Percentiles rank a stretch among this genome's conserved stretches.
phyloP scores from a whole-genome alignment of 2,329 filamentous ascomycete species.

The Geosmithia morbida region DNA sequence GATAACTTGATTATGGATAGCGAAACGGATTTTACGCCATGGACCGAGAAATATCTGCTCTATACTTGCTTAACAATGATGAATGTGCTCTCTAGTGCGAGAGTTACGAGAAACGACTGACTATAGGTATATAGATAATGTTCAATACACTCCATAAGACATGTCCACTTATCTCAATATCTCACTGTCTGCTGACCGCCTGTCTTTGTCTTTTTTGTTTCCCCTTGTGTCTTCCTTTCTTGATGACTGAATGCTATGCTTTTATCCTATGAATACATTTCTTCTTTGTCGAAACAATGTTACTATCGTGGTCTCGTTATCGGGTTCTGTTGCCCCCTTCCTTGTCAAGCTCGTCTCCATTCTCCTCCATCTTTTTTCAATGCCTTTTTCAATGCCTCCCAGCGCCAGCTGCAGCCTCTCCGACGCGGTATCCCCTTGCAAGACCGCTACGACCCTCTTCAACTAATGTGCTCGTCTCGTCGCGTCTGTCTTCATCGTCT shows the following conservation, averaged over 20 bases:
- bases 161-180: not conserved
- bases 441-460: slow-evolving; percentile 82
- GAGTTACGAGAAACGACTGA: not conserved
- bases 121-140: not conserved
- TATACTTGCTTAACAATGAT: not conserved
- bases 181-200: too few species aligned
- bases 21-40: not conserved
- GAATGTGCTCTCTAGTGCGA: not conserved
- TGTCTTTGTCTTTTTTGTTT: too few species aligned
- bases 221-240: too few species aligned
- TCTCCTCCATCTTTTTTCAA: too few species aligned
- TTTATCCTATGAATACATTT: too few species aligned
- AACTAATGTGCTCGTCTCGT: slow-evolving; percentile 48
- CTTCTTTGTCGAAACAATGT: too few species aligned
- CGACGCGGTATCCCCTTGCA: slow-evolving; percentile 75
- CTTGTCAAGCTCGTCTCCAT: too few species aligned
- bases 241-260: too few species aligned
- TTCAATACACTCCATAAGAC: not conserved
- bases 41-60: not conserved
- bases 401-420: slow-evolving; percentile 25
- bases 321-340: too few species aligned
- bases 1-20: not conserved
- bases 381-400: not conserved
- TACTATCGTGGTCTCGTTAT: too few species aligned
- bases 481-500: slow-evolving; percentile 32